phyloP scores from a whole-genome alignment of 2,329 filamentous ascomycete genomes.

The Fusarium annulatum region DNA sequence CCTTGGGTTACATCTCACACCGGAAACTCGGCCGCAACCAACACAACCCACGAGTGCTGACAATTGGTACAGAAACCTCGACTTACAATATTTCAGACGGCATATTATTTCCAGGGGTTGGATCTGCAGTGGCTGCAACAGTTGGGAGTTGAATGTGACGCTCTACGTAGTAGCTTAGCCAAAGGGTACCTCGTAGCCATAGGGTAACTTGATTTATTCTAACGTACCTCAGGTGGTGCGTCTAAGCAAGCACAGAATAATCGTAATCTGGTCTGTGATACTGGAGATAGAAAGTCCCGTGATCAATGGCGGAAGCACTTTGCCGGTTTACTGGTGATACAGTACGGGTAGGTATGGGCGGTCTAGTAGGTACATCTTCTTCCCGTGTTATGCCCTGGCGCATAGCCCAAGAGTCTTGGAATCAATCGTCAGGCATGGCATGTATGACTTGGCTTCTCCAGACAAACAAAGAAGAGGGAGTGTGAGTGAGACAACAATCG shows the following conservation, averaged over 20 bases:
- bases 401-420: neutral
- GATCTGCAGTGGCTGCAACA: neutral
- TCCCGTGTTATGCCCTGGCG: neutral
- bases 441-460: neutral
- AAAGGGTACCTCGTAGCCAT: neutral
- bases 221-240: neutral
- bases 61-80: neutral
- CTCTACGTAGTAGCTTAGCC: neutral
- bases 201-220: constrained; percentile 8
- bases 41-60: constrained; percentile 5
- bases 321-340: constrained; percentile 18
- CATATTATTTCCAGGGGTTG: constrained; percentile 7
- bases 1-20: constrained; percentile 8
- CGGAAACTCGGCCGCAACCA: constrained; percentile 8
- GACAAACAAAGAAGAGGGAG: constrained; percentile 17
- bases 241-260: neutral
- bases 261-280: neutral
- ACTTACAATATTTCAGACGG: neutral
- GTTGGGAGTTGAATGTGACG: neutral
- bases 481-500: constrained; percentile 13
- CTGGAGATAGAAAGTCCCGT: constrained; percentile 11
- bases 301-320: constrained; percentile 20
- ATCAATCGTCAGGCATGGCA: constrained; percentile 2
- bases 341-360: neutral
- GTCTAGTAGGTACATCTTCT: neutral